These are phyloP conservation scores for Emmonsia crescens DNA, from an alignment of 2,329 filamentous ascomycete species.

Conservation along the genomic window DNA sequence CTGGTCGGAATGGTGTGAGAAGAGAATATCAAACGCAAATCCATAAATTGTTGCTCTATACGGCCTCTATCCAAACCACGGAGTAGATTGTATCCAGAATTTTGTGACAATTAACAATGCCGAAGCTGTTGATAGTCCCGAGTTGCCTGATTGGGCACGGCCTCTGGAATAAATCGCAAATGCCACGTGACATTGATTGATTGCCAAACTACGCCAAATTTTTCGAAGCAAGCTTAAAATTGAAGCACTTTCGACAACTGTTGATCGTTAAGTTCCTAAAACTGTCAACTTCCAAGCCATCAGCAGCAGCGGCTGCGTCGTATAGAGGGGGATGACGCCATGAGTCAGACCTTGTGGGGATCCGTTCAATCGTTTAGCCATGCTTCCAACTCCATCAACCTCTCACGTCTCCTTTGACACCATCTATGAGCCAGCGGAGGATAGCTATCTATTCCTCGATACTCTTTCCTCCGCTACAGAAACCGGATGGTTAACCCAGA, in stretches of 20 bases:
- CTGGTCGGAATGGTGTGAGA: not conserved
- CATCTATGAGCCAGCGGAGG: conserved; percentile 91
- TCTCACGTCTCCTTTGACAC: conserved; percentile 80
- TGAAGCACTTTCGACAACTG: not conserved
- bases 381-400: conserved; percentile 91
- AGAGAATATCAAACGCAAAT: not conserved
- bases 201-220: not conserved
- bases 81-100: not conserved
- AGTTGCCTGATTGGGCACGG: not conserved
- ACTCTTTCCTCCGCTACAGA: conserved; percentile 67
- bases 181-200: not conserved
- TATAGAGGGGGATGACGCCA: not conserved
- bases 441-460: conserved; percentile 89
- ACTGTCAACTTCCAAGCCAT: not conserved
- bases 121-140: not conserved
- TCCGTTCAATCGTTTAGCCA: conserved; percentile 29
- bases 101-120: not conserved
- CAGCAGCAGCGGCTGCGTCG: not conserved
- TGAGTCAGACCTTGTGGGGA: not conserved
- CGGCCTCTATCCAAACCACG: not conserved
- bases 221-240: not conserved
- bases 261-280: not conserved
- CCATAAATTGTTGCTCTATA: not conserved
- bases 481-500: conserved; percentile 53
- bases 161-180: too few species aligned